Evolutionary conservation across 1,139 yeast species (phyloP), one percentile per base, ranked within the genome.

Genomic region (Suhomyces ambrosiae): DNA sequence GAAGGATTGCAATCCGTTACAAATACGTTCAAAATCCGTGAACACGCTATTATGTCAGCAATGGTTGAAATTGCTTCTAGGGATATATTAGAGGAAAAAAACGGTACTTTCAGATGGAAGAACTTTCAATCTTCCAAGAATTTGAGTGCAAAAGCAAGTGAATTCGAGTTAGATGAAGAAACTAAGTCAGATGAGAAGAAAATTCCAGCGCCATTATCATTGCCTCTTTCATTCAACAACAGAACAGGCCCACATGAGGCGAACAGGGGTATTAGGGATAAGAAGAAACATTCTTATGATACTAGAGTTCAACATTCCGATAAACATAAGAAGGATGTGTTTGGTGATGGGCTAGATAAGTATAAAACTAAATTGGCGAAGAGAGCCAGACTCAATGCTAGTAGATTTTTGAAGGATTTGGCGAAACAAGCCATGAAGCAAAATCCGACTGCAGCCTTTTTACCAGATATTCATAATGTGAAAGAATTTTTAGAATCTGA

Each of bases 261-360:
- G 22, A 90, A 90, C 54, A 67, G 69, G 37, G 97, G 97, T 35
- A 76, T 90, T 23, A 71, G 95, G 44, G 97, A 89, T 45, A 80
- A 78, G 56, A 90, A 90, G 65, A 80, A 82, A 41, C 78, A 81
- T 40, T 86, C 96, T 13, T 74, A 81, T 2, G 97, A 90, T 60
- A 74, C 88, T 1, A 76, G 97, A 54, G 82, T 90, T 30, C 83
- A 82, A 38, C 80, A 81, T 33, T 86, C 75, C 53, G 67, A 67
- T 9, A 62, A 59, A 15, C 97, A 90, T 56, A 65, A 70, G 40
- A 65, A 67, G 13, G 97, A 90, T 58, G 94, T 89, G 9, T 76
- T 67, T 8, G 97, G 97, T 6, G 68, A 69, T 21, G 96, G 96
- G 6, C 50, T 61, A 6, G 97, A 89, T 56, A 72, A 71, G 46